These are phyloP conservation scores for Ambrosiella beaveri DNA, from an alignment of 2,329 filamentous ascomycete species.

Conservation along the genomic window DNA sequence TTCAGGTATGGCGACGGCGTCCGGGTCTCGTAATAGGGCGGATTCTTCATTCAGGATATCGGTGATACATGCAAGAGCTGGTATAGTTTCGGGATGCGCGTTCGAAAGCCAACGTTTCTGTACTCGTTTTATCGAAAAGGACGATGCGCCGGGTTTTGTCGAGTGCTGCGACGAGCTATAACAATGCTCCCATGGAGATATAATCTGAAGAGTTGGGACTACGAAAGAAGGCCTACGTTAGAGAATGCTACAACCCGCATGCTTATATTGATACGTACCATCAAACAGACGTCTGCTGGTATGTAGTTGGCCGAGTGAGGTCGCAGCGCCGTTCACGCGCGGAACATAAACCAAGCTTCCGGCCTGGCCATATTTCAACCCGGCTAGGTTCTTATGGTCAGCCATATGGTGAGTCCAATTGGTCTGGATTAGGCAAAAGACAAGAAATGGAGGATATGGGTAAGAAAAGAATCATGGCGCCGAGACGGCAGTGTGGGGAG, in stretches of 20 bases:
- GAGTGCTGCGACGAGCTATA: slow-evolving; percentile 8
- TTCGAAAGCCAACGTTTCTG: slow-evolving; percentile 35
- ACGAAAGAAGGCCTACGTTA: background rate
- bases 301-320: slow-evolving; percentile 4
- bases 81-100: slow-evolving; percentile 31
- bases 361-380: slow-evolving; percentile 11
- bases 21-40: slow-evolving; percentile 1
- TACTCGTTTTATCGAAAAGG: slow-evolving; percentile 13
- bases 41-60: slow-evolving; percentile 22
- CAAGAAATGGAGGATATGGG: background rate
- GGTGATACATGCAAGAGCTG: slow-evolving; percentile 21
- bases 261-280: background rate
- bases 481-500: slow-evolving; percentile 1
- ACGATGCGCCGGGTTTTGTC: background rate
- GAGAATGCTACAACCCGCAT: background rate
- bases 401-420: slow-evolving; percentile 6
- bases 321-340: background rate
- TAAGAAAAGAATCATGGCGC: slow-evolving; percentile 9
- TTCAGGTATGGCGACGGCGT: slow-evolving; percentile 5
- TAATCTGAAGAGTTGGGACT: slow-evolving; percentile 8
- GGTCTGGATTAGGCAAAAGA: background rate
- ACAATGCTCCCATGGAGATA: slow-evolving; percentile 11
- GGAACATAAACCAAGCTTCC: slow-evolving; percentile 10
- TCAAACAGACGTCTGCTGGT: slow-evolving; percentile 2
- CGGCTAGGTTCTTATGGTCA: slow-evolving; percentile 7